Percentiles rank a stretch among this genome's conserved stretches.
Conservation (phyloP, 805 yeast genomes). For the Suhomyces prunicola region DNA sequence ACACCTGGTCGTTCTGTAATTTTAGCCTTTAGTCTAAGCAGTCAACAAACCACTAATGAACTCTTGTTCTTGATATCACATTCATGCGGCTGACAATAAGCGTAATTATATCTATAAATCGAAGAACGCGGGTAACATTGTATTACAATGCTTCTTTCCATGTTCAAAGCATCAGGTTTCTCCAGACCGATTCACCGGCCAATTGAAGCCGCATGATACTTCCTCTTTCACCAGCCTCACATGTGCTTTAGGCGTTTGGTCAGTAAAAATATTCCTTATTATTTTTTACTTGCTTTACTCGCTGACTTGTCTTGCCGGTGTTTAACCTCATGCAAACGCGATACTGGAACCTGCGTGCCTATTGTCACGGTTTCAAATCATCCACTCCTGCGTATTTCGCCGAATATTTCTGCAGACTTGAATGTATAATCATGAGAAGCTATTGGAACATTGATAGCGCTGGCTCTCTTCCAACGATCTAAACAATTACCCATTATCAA, state of each 20-base stretch:
- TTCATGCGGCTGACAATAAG: not conserved
- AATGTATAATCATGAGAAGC: not conserved
- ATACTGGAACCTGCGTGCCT: not conserved
- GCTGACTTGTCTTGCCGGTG: not conserved
- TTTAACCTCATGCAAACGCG: not conserved
- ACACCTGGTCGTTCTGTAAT: not conserved
- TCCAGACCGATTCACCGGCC: not conserved
- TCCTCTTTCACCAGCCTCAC: not conserved
- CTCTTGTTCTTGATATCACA: not conserved
- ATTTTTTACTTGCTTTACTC: not conserved
- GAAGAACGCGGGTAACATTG: not conserved
- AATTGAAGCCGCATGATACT: not conserved
- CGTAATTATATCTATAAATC: not conserved
- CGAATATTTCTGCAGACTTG: not conserved
- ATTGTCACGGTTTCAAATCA: not conserved
- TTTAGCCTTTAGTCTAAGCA: not conserved
- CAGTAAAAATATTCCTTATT: not conserved
- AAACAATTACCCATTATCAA: not conserved
- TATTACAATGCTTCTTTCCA: not conserved
- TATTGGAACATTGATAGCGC: not conserved
- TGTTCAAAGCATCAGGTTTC: not conserved
- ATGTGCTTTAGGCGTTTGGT: not conserved
- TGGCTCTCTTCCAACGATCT: not conserved
- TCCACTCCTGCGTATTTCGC: not conserved
- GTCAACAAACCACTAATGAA: not conserved